Conservation (phyloP, 768 basidiomycete species). For the Dioszegia crocea region DNA sequence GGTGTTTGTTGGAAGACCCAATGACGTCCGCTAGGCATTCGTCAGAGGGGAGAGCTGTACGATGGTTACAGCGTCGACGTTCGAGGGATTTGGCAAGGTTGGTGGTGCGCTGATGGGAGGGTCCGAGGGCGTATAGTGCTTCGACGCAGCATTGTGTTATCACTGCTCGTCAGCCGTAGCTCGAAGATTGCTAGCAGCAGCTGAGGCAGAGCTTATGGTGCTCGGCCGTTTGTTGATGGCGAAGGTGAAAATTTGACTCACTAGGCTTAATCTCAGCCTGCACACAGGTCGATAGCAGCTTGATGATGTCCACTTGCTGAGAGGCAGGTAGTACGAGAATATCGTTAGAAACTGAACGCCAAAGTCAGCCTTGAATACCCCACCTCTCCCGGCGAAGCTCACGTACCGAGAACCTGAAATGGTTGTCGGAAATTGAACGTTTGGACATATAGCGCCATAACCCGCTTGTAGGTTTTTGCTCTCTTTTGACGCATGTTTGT, state of each 20-base stretch:
- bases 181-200: no score
- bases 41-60: slow-evolving; percentile 71
- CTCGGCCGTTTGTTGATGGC: background rate
- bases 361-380: background rate
- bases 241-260: slow-evolving; percentile 53
- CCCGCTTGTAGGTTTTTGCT: slow-evolving; percentile 88
- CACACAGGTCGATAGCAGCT: slow-evolving; percentile 69
- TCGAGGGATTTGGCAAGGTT: slow-evolving; percentile 92
- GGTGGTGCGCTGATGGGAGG: slow-evolving; percentile 65
- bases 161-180: slow-evolving; percentile 67
- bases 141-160: slow-evolving; percentile 98
- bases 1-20: slow-evolving; percentile 70
- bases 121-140: slow-evolving; percentile 81
- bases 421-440: slow-evolving; percentile 89
- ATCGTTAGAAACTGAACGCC: slow-evolving; percentile 14
- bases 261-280: slow-evolving; percentile 89
- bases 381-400: background rate
- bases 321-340: slow-evolving; percentile 53
- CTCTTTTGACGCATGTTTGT: slow-evolving; percentile 85
- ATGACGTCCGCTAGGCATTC: slow-evolving; percentile 78
- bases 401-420: slow-evolving; percentile 81
- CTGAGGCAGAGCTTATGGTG: slow-evolving; percentile 29
- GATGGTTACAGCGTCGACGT: slow-evolving; percentile 89
- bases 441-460: slow-evolving; percentile 83
- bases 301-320: slow-evolving; percentile 69